phyloP scores from a whole-genome alignment of 805 yeast genomes.

The Yarrowia deformans region DNA sequence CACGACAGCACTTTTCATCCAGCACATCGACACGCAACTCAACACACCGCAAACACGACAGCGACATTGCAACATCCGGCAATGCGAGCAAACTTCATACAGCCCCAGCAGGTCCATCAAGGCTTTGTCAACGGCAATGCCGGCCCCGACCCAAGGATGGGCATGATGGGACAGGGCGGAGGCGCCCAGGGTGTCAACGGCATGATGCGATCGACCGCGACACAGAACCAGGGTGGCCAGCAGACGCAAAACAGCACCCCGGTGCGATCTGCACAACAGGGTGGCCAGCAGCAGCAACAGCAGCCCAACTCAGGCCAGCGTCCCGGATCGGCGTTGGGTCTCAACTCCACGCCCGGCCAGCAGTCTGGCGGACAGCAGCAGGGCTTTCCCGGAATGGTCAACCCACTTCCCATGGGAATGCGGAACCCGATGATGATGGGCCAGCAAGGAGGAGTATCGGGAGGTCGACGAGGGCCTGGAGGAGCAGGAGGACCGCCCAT shows the following conservation, averaged over 20 bases:
- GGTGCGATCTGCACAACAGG: conserved; percentile 21
- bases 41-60: not conserved
- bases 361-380: conserved; percentile 31
- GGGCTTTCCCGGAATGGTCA: conserved; percentile 31
- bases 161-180: conserved; percentile 29
- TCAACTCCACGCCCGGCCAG: conserved; percentile 30
- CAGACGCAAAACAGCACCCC: conserved; percentile 36
- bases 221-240: conserved; percentile 23
- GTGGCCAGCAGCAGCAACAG: conserved; percentile 12
- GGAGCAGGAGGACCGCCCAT: conserved; percentile 34
- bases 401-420: conserved; percentile 36
- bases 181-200: conserved; percentile 34
- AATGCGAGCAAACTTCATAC: conserved; percentile 39
- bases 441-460: conserved; percentile 28
- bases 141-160: conserved; percentile 39
- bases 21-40: conserved; percentile 1
- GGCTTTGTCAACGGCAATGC: conserved; percentile 33
- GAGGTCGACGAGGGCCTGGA: conserved; percentile 33
- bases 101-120: conserved; percentile 36
- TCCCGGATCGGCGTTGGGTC: conserved; percentile 21
- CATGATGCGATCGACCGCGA: conserved; percentile 35
- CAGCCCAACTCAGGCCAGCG: conserved; percentile 17
- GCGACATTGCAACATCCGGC: conserved; percentile 1
- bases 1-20: conserved; percentile 10
- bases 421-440: conserved; percentile 38